phyloP scores from a whole-genome alignment of 345 rosid genomes.

The Moricandia arvensis region DNA sequence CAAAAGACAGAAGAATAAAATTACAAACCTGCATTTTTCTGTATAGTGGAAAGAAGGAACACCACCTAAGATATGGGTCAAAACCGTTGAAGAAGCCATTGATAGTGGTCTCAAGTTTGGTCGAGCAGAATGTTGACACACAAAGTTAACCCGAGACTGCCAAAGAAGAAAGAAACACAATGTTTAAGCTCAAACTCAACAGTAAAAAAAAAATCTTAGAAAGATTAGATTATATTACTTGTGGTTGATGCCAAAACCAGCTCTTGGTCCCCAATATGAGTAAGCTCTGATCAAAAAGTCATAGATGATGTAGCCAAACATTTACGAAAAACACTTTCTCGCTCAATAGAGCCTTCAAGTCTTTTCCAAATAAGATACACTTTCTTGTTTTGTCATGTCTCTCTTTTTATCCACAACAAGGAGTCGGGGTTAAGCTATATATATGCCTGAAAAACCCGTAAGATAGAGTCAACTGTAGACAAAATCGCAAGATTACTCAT shows the following conservation, averaged over 20 bases:
- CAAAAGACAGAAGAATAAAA: too few species aligned
- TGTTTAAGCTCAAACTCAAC: too few species aligned
- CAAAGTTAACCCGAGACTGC: slow-evolving; percentile 71
- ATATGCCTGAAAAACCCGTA: too few species aligned
- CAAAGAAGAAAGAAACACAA: too few species aligned
- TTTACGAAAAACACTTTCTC: slow-evolving; percentile 72
- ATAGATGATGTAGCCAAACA: slow-evolving; percentile 83
- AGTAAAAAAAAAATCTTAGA: too few species aligned
- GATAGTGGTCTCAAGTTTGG: slow-evolving; percentile 89
- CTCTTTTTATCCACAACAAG: too few species aligned
- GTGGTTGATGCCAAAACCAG: slow-evolving; percentile 86
- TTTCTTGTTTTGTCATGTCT: too few species aligned
- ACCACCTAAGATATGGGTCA: slow-evolving; percentile 91
- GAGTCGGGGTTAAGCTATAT: too few species aligned
- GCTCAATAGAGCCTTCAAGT: slow-evolving; percentile 64
- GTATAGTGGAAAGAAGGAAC: slow-evolving; percentile 97
- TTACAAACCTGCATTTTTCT: too few species aligned
- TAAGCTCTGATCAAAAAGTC: slow-evolving; percentile 93
- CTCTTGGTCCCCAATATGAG: slow-evolving; percentile 98
- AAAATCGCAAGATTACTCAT: too few species aligned
- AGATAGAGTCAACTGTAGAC: too few species aligned
- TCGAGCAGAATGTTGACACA: slow-evolving; percentile 83
- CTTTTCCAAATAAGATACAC: too few species aligned
- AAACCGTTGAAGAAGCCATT: slow-evolving; percentile 87
- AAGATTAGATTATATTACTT: slow-evolving; percentile 47